Conservation (phyloP, 2,329 filamentous ascomycete species). For the Aspergillus phoenicis region DNA sequence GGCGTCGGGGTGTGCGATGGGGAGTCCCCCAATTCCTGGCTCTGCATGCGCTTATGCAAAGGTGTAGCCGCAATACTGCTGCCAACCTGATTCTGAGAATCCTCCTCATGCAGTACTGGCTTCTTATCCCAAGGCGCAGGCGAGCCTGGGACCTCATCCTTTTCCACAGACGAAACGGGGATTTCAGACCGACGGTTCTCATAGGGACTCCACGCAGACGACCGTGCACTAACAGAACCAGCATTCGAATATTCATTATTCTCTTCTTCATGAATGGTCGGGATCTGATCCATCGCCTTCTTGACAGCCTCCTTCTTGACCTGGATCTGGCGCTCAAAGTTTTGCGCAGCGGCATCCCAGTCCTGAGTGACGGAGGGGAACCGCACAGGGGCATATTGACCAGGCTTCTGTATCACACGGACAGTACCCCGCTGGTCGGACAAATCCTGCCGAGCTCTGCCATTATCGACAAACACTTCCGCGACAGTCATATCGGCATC, state of each 20-base stretch:
- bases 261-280: constrained; percentile 24
- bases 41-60: constrained; percentile 22
- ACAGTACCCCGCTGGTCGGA: constrained; percentile 39
- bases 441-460: constrained; percentile 37
- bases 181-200: constrained; percentile 22
- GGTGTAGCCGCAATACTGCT: constrained; percentile 12
- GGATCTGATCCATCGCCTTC: constrained; percentile 17
- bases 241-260: background rate
- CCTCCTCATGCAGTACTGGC: constrained; percentile 4
- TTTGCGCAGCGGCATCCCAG: constrained; percentile 33
- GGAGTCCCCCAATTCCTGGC: constrained; percentile 33
- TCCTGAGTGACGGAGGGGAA: constrained; percentile 41
- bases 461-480: constrained; percentile 43
- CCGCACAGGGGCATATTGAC: constrained; percentile 26
- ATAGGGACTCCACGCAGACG: background rate
- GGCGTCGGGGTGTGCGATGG: constrained; percentile 12
- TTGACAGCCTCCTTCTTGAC: constrained; percentile 18
- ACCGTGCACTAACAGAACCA: background rate
- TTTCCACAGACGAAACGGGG: constrained; percentile 33
- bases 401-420: constrained; percentile 38
- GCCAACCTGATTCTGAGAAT: background rate
- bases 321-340: constrained; percentile 22
- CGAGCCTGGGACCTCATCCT: constrained; percentile 24
- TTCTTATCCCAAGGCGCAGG: constrained; percentile 15
- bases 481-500: constrained; percentile 38